phyloP scores from a whole-genome alignment of 2,329 filamentous ascomycete genomes.

The Paradendryphiella salina region DNA sequence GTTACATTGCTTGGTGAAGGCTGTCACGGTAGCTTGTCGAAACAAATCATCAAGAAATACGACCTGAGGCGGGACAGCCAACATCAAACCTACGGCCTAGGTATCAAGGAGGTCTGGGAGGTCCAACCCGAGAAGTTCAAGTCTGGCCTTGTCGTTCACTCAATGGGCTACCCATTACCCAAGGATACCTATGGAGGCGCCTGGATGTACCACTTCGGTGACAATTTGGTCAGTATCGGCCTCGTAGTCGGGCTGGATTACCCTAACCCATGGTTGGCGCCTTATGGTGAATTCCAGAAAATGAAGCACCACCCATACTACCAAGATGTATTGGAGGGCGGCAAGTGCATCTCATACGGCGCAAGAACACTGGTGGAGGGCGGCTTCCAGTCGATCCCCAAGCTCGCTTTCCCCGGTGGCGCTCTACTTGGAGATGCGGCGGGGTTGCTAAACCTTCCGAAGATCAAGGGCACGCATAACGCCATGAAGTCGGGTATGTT shows the following conservation, averaged over 20 bases:
- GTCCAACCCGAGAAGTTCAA: conserved; percentile 89
- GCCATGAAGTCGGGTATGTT: conserved; percentile 98
- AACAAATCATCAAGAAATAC: conserved; percentile 93
- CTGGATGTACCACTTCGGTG: conserved; percentile 99
- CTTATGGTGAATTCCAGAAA: conserved; percentile 96
- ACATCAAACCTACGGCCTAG: conserved; percentile 92
- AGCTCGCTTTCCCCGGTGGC: conserved; percentile 93
- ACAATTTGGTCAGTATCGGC: conserved; percentile 91
- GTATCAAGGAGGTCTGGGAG: conserved; percentile 97
- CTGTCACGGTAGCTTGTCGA: conserved; percentile 92
- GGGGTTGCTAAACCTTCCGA: conserved; percentile 95
- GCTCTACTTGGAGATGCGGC: conserved; percentile 95
- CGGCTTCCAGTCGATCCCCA: conserved; percentile 96
- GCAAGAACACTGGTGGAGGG: conserved; percentile 91
- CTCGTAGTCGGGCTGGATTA: conserved; percentile 95
- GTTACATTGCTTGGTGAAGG: conserved; percentile 93
- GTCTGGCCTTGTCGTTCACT: conserved; percentile 82
- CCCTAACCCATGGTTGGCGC: conserved; percentile 92
- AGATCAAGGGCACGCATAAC: conserved; percentile 97
- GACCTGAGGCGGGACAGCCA: conserved; percentile 86
- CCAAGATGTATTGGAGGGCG: conserved; percentile 82
- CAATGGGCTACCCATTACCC: conserved; percentile 88
- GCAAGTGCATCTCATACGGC: conserved; percentile 96
- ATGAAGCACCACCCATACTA: conserved; percentile 98
- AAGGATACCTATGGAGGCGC: conserved; percentile 91